A percentile compares a stretch with the other conserved stretches of the same genome.
Conservation (phyloP, 352 stramenopile genomes). For the Blastocystis sp. region DNA sequence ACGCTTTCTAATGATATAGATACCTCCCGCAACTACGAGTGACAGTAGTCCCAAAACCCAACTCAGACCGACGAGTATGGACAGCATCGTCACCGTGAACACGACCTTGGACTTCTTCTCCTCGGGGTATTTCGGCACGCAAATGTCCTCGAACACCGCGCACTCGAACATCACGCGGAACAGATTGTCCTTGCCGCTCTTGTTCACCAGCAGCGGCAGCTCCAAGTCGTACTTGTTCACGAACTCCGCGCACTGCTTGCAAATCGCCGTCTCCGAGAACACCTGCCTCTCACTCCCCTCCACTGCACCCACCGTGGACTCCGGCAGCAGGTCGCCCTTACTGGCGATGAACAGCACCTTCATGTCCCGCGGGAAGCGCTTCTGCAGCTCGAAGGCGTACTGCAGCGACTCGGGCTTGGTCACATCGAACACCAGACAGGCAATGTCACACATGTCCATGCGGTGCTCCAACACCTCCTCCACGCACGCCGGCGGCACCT, state of each 20-base stretch:
- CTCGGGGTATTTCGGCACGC: slow-evolving; percentile 17
- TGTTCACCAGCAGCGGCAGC: slow-evolving; percentile 26
- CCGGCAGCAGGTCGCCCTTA: slow-evolving; percentile 40
- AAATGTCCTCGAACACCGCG: slow-evolving; percentile 40
- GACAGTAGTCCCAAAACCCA: neutral
- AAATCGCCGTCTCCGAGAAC: slow-evolving; percentile 35
- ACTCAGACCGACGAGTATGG: slow-evolving; percentile 41
- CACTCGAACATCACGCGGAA: slow-evolving; percentile 48
- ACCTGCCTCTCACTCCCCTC: neutral
- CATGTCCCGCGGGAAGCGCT: slow-evolving; percentile 14
- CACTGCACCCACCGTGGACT: neutral
- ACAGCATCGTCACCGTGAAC: slow-evolving; percentile 8
- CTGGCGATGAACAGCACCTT: slow-evolving; percentile 63
- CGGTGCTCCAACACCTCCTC: neutral
- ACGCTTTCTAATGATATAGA: slow-evolving; percentile 31
- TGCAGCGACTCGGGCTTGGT: slow-evolving; percentile 14
- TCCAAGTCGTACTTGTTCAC: slow-evolving; percentile 51
- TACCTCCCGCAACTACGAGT: slow-evolving; percentile 43
- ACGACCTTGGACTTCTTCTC: neutral
- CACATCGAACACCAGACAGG: slow-evolving; percentile 60
- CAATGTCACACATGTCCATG: slow-evolving; percentile 43
- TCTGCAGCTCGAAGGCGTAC: neutral
- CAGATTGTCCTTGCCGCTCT: slow-evolving; percentile 32
- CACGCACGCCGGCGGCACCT: slow-evolving; percentile 12
- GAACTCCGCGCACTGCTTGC: neutral